A percentile compares a stretch with the other conserved stretches of the same genome.
Evolutionary conservation across 805 yeast species (phyloP).

Genomic region (Dipodascopsis tothii): DNA sequence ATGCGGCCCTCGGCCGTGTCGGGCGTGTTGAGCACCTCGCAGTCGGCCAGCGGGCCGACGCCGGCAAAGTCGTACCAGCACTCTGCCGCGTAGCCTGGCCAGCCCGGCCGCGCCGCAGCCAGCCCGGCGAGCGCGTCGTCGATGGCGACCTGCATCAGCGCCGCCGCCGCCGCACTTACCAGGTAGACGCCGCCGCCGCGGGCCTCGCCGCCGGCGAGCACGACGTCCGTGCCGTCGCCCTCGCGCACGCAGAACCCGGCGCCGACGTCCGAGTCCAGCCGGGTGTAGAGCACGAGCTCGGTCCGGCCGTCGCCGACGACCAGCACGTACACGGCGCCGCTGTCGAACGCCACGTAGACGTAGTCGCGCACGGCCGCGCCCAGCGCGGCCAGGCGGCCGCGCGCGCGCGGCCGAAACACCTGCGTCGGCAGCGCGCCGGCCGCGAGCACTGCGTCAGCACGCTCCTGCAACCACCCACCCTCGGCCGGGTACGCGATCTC

Average conservation of each 20-base stretch:
- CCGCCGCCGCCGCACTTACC: too few species aligned
- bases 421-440: background rate
- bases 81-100: background rate
- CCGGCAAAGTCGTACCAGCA: slow-evolving; percentile 3
- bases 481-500: background rate
- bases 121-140: too few species aligned
- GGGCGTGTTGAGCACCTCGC: slow-evolving; percentile 6
- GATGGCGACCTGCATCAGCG: too few species aligned
- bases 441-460: background rate
- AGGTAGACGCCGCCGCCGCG: slow-evolving; percentile 14
- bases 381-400: background rate
- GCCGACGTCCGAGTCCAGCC: slow-evolving; percentile 5
- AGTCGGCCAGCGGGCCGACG: slow-evolving; percentile 15
- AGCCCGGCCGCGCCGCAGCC: too few species aligned
- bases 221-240: slow-evolving; percentile 5
- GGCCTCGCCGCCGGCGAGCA: slow-evolving; percentile 12
- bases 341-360: slow-evolving; percentile 14
- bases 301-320: background rate
- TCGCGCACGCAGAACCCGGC: slow-evolving; percentile 11
- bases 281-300: background rate
- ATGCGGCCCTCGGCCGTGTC: slow-evolving; percentile 6
- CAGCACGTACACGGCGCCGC: slow-evolving; percentile 10
- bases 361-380: slow-evolving; percentile 2
- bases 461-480: too few species aligned
- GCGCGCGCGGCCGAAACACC: background rate